Evolutionary conservation across 805 yeast genomes (phyloP), one percentile per base, ranked within the genome.

Genomic region (Cyberlindnera euphorbiiphila): DNA sequence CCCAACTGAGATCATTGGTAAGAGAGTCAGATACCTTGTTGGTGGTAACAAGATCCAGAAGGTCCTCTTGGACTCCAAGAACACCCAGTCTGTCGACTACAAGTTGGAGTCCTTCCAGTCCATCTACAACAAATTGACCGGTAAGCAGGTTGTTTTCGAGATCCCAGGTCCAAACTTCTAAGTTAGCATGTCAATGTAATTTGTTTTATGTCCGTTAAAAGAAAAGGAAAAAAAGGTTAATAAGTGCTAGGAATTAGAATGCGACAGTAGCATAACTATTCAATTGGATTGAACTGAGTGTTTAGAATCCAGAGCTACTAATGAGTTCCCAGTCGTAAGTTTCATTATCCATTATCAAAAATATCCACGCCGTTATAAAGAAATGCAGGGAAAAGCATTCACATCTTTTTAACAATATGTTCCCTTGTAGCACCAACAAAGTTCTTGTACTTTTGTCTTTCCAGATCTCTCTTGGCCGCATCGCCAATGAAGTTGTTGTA

Each of bases 1-100:
- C 97, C 98, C 98, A 74, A 89, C 98, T 60, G 97, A 91, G 80
- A 91, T 91, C 65, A 80, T 84, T 59, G 98, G 98, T 73, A 93
- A 93, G 88, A 88, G 98, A 79, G 91, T 86, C 67, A 88, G 96
- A 82, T 89, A 85, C 86, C 80, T 87, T 69, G 95, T 87, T 63
- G 98, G 98, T 74, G 98, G 98, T 74, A 78, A 82, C 86, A 91
- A 86, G 79, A 81, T 91, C 74, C 95, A 91, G 76, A 93, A 93
- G 80, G 91, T 91, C 57, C 81, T 87, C 72, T 84, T 91, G 67
- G 96, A 89, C 81, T 85, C 96, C 67, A 93, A 93, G 85, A 97
- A 91, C 72, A 84, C 94, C 59, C 81, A 88, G 62, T 79, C 87
- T 66, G 89, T 93, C 65, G 98, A 91, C 76, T 87, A 93, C 88